A percentile compares a stretch with the other conserved stretches of the same genome.
Conservation (phyloP, 2,329 filamentous ascomycete species). For the Aspergillus sp. region DNA sequence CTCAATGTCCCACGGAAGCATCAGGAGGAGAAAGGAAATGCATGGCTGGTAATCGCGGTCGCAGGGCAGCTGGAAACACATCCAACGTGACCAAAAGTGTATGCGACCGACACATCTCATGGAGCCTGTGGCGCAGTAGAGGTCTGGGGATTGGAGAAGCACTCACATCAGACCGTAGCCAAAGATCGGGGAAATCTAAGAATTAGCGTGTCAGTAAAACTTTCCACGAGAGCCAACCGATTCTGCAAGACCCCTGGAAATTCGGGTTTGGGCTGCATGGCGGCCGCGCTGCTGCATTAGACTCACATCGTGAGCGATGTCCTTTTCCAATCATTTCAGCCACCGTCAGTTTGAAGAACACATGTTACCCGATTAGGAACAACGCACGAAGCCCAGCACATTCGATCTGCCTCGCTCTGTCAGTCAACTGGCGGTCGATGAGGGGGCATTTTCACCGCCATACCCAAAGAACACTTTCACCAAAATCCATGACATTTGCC, state of each 20-base stretch:
- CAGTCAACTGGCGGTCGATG: slow-evolving; percentile 25
- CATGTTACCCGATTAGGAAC: slow-evolving; percentile 13
- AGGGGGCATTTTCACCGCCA: slow-evolving; percentile 28
- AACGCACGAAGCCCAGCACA: slow-evolving; percentile 61
- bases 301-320: slow-evolving; percentile 43
- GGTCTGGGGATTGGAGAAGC: slow-evolving; percentile 7
- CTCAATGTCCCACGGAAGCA: neutral
- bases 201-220: slow-evolving; percentile 40
- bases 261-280: slow-evolving; percentile 33
- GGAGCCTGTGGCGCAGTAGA: slow-evolving; percentile 27
- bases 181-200: slow-evolving; percentile 44
- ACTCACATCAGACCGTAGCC: slow-evolving; percentile 44
- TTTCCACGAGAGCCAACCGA: slow-evolving; percentile 42
- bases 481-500: slow-evolving; percentile 61
- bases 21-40: neutral
- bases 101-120: slow-evolving; percentile 29
- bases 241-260: slow-evolving; percentile 31
- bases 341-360: slow-evolving; percentile 35
- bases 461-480: slow-evolving; percentile 65
- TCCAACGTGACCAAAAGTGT: slow-evolving; percentile 38
- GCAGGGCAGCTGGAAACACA: slow-evolving; percentile 12
- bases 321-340: slow-evolving; percentile 45
- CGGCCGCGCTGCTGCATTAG: slow-evolving; percentile 28
- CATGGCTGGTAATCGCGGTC: neutral
- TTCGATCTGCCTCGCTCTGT: slow-evolving; percentile 46